phyloP scores from a whole-genome alignment of 768 basidiomycete species.

The Cystobasidiopsis lactophilus region DNA sequence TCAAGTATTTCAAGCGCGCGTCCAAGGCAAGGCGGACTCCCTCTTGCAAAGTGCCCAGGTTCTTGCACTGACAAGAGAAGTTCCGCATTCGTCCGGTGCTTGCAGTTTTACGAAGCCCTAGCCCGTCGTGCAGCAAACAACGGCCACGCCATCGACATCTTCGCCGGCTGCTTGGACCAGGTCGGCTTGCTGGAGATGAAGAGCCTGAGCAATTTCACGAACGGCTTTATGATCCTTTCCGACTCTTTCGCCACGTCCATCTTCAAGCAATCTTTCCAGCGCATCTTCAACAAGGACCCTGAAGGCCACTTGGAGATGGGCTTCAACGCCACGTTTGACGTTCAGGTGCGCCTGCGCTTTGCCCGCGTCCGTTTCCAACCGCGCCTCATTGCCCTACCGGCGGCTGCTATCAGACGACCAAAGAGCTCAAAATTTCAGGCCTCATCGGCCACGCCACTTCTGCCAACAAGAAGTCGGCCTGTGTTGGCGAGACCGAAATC shows the following conservation, averaged over 20 bases:
- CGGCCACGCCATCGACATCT: constrained; percentile 83
- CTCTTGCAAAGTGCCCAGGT: neutral
- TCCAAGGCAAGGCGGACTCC: constrained; percentile 47
- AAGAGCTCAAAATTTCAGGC: constrained; percentile 94
- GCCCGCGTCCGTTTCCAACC: constrained; percentile 8
- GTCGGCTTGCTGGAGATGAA: constrained; percentile 97
- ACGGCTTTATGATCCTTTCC: constrained; percentile 83
- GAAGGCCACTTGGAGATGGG: constrained; percentile 87
- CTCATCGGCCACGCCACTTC: constrained; percentile 95
- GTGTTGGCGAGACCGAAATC: constrained; percentile 96
- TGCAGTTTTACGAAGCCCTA: constrained; percentile 80
- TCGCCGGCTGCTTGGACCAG: constrained; percentile 93
- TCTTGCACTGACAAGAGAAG: too few relatives aligned
- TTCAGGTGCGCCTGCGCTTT: constrained; percentile 38
- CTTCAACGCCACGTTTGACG: constrained; percentile 96
- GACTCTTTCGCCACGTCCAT: constrained; percentile 95
- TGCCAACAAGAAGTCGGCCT: constrained; percentile 83
- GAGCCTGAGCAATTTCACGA: constrained; percentile 78
- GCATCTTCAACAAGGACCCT: constrained; percentile 77
- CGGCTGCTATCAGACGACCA: constrained; percentile 48
- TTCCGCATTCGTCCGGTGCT: neutral
- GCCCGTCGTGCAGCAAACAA: constrained; percentile 83
- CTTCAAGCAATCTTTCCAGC: constrained; percentile 94
- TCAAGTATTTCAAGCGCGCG: constrained; percentile 91
- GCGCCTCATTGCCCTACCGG: too few relatives aligned